phyloP scores from a whole-genome alignment of 495 filamentous ascomycete genomes.

The Aspergillus sclerotiicarbonarius region DNA sequence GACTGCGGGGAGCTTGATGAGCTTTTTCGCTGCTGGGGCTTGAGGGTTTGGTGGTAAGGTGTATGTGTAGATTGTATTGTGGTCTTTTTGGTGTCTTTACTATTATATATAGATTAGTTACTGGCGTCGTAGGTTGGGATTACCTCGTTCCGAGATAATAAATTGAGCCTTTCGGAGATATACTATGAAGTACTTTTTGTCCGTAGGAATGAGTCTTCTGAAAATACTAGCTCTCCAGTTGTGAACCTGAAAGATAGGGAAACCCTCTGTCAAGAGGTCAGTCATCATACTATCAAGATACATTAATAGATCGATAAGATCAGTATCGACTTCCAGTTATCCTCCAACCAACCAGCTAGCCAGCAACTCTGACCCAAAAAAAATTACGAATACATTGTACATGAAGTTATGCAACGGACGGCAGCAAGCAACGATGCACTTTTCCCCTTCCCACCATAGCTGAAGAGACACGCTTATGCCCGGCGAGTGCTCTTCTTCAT shows the following conservation, averaged over 20 bases:
- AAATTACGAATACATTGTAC: conserved; percentile 28
- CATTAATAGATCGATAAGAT: background rate
- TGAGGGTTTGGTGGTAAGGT: conserved; percentile 3
- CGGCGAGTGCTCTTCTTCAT: conserved; percentile 66
- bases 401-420: conserved; percentile 22
- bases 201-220: no score
- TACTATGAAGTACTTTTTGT: no score
- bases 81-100: background rate
- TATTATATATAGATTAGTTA: background rate
- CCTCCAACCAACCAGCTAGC: background rate
- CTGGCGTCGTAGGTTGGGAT: background rate
- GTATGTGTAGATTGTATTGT: background rate
- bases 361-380: conserved; percentile 10
- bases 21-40: conserved; percentile 65
- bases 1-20: conserved; percentile 80
- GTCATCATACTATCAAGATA: background rate
- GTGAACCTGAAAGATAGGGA: background rate
- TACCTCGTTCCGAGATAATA: no score
- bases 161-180: no score
- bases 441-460: background rate
- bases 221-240: no score
- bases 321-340: background rate
- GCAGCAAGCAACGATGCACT: conserved; percentile 9
- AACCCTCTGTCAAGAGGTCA: background rate
- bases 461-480: conserved; percentile 22